Base-by-base conservation (phyloP, 2,329 filamentous ascomycete genomes). In the Fusarium devonianum region DNA sequence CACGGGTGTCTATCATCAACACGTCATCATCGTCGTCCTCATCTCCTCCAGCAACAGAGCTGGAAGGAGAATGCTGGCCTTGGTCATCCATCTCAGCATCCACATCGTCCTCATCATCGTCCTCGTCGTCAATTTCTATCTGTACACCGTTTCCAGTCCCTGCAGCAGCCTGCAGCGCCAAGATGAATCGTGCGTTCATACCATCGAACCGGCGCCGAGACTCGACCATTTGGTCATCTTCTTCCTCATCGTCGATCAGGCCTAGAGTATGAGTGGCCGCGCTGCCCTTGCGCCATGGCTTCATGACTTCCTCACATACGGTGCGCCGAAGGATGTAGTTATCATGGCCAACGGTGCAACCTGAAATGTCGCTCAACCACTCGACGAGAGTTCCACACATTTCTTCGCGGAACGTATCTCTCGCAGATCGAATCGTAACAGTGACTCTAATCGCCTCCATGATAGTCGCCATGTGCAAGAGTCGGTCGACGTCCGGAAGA, bases 331-430 rank as follows among this genome's bases (percentile, higher is more conserved):
- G 77, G 13, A 97, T 85, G 51, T 89, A 80, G 54, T 86, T 83
- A 66, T 99, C 91, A 22, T 84, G 78, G 2, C 90, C 91, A 35
- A 96, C 89, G 42, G 85, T 88, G 71, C 92, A 97, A 21, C 92
- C 92, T 7, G 92, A 84, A 64, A 99, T 95, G 71, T 99, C 95
- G 41, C 87, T 83, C 14, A 99, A 81, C 95, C 95, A 99, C 64
- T 97, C 92, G 43, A 99, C 88, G 53, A 99, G 93, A 12, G 92
- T 91, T n/a, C 90, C 92, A 64, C 92, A 97, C 95, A 99, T 99
- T 69, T 97, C 90, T 69, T 99, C 94, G 50, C 94, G 84, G 74
- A 97, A 99, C 0, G 92, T 97, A 72, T 99, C 94, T 62, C 95
- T 84, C 5, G 94, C 86, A 8, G 93, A 96, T 33, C 94, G 85